Percentiles rank a stretch among this genome's conserved stretches.
phyloP scores from a whole-genome alignment of 805 yeast species.

The Metschnikowia peoriensis region DNA sequence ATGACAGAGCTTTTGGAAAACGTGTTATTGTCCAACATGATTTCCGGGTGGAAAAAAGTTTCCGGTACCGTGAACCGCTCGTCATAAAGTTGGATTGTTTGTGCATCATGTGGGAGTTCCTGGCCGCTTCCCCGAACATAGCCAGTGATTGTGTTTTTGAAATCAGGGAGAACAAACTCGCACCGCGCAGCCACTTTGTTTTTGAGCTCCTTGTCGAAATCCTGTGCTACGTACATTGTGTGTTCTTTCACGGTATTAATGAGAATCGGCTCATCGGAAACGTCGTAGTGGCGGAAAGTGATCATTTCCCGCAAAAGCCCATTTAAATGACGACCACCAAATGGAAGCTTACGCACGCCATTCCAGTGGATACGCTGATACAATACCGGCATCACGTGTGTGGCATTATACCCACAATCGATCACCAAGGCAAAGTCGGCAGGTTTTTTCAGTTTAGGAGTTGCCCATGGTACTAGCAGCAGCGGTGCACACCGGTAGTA shows the following conservation, averaged over 20 bases:
- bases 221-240: conserved; percentile 64
- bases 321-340: conserved; percentile 84
- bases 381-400: conserved; percentile 83
- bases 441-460: conserved; percentile 5
- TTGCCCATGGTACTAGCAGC: conserved; percentile 59
- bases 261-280: conserved; percentile 83
- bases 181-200: conserved; percentile 38
- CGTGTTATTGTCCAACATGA: conserved; percentile 40
- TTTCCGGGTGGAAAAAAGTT: conserved; percentile 79
- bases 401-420: conserved; percentile 85
- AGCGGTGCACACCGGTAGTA: conserved; percentile 66
- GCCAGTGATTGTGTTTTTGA: conserved; percentile 76
- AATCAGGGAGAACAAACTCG: conserved; percentile 85
- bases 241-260: conserved; percentile 84
- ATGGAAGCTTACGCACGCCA: conserved; percentile 73
- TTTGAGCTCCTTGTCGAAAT: conserved; percentile 51
- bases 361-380: conserved; percentile 74
- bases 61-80: conserved; percentile 91
- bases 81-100: conserved; percentile 66
- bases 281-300: conserved; percentile 89
- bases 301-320: conserved; percentile 82
- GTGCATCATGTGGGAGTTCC: conserved; percentile 48
- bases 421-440: conserved; percentile 72
- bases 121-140: conserved; percentile 46
- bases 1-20: conserved; percentile 28